Base-by-base conservation (phyloP, 2,329 filamentous ascomycete genomes). In the Fusarium abutilonis region DNA sequence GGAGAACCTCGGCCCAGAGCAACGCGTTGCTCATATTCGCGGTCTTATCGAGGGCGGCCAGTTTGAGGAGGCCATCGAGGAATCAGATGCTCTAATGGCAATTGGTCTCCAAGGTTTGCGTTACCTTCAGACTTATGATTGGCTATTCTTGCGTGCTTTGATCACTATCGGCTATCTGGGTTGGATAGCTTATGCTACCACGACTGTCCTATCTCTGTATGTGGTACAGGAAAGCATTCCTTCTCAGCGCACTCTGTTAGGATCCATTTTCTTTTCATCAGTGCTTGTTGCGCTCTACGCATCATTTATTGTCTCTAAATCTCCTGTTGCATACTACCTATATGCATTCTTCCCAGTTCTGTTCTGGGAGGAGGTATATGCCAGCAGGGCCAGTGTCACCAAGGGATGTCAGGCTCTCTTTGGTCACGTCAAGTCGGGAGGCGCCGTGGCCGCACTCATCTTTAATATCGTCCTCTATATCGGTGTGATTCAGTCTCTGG, bases 81-180 rank as follows among this genome's bases (percentile, higher is more conserved):
- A 91, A 69, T 92, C 91, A 2, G 87, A 90, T 38, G 85, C 87
- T 26, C 81, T 99, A 13, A 90, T 98, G 58, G 84, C 89, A 56
- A 78, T 91, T 46, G 89, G 87, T 2, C 82, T 99, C 1, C 85
- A 92, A 60, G 95, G 95, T 8, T 80, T 99, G 58, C 86, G 95
- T 46, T 99, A 99, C 74, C 83, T 99, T 23, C 95, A 99, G 76
- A 99, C 93, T 0, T 99, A 99, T 71, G 95, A 99, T 78, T 99
- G 95, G 95, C 82, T 99, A 3, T 99, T 99, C 77, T 79, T 99
- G 32, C 85, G 95, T 58, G 90, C 92, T 2, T 82, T 99, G 45
- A 90, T 99, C 57, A 97, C 95, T 2, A 74, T 90, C 11, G 95
- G 95, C 15, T 99, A 98, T 71, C 79, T 98, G 8, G 95, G 95